phyloP scores from a whole-genome alignment of 1,284 basidiomycete species.

The Sporisorium iseilematis-ciliati region DNA sequence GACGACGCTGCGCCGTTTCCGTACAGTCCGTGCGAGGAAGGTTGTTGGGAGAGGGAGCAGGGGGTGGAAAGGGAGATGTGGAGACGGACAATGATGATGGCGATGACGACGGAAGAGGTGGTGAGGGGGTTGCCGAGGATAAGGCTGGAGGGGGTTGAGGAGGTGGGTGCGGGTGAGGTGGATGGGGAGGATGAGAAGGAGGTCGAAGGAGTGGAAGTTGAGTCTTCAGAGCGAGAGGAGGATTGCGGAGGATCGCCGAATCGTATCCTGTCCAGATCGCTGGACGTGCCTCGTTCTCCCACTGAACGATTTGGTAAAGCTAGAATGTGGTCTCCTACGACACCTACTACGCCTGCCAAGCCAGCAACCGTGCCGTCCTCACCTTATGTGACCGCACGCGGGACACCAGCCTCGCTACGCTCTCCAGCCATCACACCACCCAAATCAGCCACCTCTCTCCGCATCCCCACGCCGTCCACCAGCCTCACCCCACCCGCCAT shows the following conservation, averaged over 20 bases:
- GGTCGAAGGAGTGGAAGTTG: no score
- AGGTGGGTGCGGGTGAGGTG: no score
- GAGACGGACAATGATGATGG: constrained; percentile 1
- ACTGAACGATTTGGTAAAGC: no score
- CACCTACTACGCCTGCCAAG: neutral
- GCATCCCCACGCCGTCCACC: neutral
- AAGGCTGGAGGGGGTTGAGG: neutral
- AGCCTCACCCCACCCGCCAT: neutral
- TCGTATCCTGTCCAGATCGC: no score
- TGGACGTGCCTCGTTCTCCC: constrained; percentile 1
- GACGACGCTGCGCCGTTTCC: constrained; percentile 41
- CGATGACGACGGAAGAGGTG: no score
- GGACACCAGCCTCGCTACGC: neutral
- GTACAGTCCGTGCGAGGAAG: constrained; percentile 32
- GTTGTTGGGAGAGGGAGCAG: neutral
- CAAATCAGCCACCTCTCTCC: neutral
- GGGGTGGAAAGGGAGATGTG: neutral
- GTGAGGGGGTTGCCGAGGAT: neutral
- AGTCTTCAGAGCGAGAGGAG: no score
- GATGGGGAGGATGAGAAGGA: no score
- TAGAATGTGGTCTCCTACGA: neutral
- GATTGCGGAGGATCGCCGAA: no score
- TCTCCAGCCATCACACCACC: neutral
- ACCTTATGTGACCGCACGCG: no score
- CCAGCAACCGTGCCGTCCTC: neutral